A percentile compares a stretch with the other conserved stretches of the same genome.
Evolutionary conservation across 164 flowering plant species (phyloP).

Genomic region (Liriodendron chinense): DNA sequence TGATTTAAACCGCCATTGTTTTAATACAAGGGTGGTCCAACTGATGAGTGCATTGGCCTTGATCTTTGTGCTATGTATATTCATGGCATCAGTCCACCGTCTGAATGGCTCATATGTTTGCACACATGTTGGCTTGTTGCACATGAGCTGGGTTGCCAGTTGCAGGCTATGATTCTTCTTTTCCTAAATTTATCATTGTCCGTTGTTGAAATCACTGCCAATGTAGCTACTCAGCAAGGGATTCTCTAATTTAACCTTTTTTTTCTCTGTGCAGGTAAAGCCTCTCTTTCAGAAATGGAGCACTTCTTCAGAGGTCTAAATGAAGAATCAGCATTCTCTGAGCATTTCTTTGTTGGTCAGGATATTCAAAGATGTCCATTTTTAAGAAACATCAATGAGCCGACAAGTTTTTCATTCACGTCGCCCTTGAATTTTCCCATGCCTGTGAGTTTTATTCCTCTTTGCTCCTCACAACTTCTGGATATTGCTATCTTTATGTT

Average conservation of each 20-base stretch:
- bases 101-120: too few relatives aligned
- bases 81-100: too few relatives aligned
- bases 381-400: conserved; percentile 85
- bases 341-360: conserved; percentile 24
- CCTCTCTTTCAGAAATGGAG: conserved; percentile 43
- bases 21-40: too few relatives aligned
- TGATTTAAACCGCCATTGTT: too few relatives aligned
- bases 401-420: conserved; percentile 71
- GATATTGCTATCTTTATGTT: background rate
- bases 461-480: background rate
- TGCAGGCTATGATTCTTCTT: background rate
- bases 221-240: background rate
- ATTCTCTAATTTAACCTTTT: background rate
- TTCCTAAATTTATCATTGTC: background rate
- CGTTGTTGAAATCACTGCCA: background rate
- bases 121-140: too few relatives aligned
- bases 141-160: background rate
- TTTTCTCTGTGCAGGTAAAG: conserved; percentile 2
- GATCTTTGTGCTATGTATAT: too few relatives aligned
- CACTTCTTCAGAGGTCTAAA: conserved; percentile 41
- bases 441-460: conserved; percentile 51
- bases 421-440: conserved; percentile 53
- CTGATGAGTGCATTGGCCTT: too few relatives aligned
- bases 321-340: conserved; percentile 33
- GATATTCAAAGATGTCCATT: conserved; percentile 77